Conservation (phyloP, 78 protist species). For the slime mould (Dictyostelium discoideum) region dicty_2.7 NC_007089.4:915001-915500, state of each 20-base stretch:
- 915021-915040: conserved; percentile 9
- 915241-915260: conserved; percentile 45
- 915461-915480: neutral
- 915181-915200: conserved; percentile 35
- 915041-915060: neutral
- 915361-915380: neutral
- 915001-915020: neutral
- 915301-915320: conserved; percentile 20
- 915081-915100: neutral
- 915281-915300: conserved; percentile 17
- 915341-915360: neutral
- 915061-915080: neutral
- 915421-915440: neutral
- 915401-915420: conserved; percentile 18
- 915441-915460: neutral
- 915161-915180: conserved; percentile 22
- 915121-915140: neutral
- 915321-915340: conserved; percentile 13
- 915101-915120: neutral
- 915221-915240: conserved; percentile 18
- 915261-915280: conserved; percentile 52
- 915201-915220: neutral
- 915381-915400: conserved; percentile 21
- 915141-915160: neutral
- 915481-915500: neutral